Evolutionary conservation across 768 basidiomycete species (phyloP), one percentile per base, ranked within the genome.

Genomic region (Termitomyces sp.): DNA sequence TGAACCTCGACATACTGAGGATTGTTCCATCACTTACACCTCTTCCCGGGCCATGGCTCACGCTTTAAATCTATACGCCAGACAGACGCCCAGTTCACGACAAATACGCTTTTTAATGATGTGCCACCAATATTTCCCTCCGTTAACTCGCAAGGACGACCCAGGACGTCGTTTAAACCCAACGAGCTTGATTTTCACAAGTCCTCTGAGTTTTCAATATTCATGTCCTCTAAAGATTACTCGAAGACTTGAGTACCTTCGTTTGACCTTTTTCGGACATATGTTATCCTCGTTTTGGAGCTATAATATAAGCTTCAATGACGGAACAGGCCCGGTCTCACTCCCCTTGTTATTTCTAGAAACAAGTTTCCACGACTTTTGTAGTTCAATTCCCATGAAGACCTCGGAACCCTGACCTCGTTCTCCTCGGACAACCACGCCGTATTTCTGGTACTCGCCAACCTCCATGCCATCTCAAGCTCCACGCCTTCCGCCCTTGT

Each of bases 371-470:
- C 52, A 17, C 28, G 30, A 43, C 32, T 44, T 44, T 35, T 44
- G 42, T 7, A 53, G 42, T 32, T 23, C 21, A 35, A 32, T 32
- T 35, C 52, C 27, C 52, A 43, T 23, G 30, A 53, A 42, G 41
- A 30, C 17, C 32, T 44, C 14, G 21, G 41, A 54, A 43, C 41
- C 42, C 41, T 35, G 52, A 43, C 52, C 52, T 54, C 52, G 52
- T 44, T 54, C 52, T 54, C 52, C 52, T 54, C 52, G 52, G 52
- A 43, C 21, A 43, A 25, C 23, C 52, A 23, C 35, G 17, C 32
- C 16, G 28, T 42, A 44, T 42, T 23, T 23, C n/a, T 32, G 19
- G 40, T 53, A 19, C 9, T n/a, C 10, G 34, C n/a, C 19, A 16
- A 42, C 40, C 30, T 52, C 30, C 21, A 30, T 17, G 14, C 28